Percentiles rank a stretch among this genome's conserved stretches.
phyloP scores from a whole-genome alignment of 208 protist species.

The Balamuthia mandrillaris region DNA sequence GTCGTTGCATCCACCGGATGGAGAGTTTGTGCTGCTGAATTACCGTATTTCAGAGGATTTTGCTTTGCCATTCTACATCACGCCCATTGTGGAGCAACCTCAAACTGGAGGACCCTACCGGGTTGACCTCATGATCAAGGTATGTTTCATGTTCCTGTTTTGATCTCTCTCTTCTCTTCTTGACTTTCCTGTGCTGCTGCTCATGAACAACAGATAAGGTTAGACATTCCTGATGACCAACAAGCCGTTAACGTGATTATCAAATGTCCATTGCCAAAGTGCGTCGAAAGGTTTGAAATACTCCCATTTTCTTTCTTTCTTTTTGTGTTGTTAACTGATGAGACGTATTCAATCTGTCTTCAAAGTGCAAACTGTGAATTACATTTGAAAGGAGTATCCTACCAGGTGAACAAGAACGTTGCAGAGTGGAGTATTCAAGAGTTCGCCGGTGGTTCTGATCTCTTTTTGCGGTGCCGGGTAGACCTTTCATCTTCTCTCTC shows the following conservation, averaged over 20 bases:
- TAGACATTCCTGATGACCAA: constrained; percentile 20
- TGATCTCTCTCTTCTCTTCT: background rate
- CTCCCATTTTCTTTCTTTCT: too few species aligned
- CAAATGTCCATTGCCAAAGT: constrained; percentile 52
- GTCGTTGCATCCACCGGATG: constrained; percentile 73
- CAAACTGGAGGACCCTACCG: constrained; percentile 45
- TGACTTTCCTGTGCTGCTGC: background rate
- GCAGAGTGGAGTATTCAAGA: constrained; percentile 80
- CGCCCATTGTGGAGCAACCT: constrained; percentile 68
- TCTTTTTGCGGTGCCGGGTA: constrained; percentile 50
- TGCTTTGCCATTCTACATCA: constrained; percentile 71
- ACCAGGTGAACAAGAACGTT: constrained; percentile 63
- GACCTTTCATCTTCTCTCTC: background rate
- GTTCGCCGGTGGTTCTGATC: constrained; percentile 70
- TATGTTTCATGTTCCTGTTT: constrained; percentile 14
- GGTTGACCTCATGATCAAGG: constrained; percentile 53
- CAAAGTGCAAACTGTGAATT: constrained; percentile 32
- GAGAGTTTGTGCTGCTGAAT: constrained; percentile 85
- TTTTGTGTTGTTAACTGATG: too few species aligned
- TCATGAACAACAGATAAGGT: background rate
- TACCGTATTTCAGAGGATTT: constrained; percentile 73
- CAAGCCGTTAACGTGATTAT: constrained; percentile 53
- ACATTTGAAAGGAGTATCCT: constrained; percentile 56
- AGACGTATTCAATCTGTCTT: background rate
- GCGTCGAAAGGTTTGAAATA: too few species aligned